Base-by-base conservation (phyloP, 208 protist genomes). In the Leishmania major region DNA sequence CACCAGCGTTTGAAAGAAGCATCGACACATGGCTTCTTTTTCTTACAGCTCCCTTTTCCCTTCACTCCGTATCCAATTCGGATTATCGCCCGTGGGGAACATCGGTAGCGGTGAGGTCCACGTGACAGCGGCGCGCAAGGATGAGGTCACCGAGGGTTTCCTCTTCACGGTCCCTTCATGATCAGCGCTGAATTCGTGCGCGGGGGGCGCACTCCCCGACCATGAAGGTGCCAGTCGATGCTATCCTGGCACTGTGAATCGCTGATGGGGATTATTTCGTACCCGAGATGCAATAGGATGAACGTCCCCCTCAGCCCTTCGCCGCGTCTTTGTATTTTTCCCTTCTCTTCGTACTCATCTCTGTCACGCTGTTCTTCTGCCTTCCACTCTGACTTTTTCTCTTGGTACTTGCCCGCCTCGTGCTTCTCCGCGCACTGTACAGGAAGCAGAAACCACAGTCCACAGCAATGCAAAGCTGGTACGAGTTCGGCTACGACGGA, bases 401-500 rank as follows among this genome's bases (percentile, higher is more conserved):
- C 62, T 59, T 74, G 78, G 31, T 75, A 22, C 35, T 73, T 49
- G 35, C 75, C 37, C 75, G 53, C 60, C 43, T 31, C 47, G 77
- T 67, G 67, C 28, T 71, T 82, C 55, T 49, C 47, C 60, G 22
- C 31, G 25, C 25, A 28, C 13, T 17, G 19, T 35, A 53, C 28
- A 72, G 4, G 3, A 67, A 67, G 17, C 28, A 40, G 4, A 66
- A 31, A 25, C 2, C 47, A n/a, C 35, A 40, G 28, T 37, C 70
- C 45, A 71, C 37, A 67, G 19, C 47, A 31, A 97, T 97, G 94
- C 86, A 85, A 59, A 88, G 87, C 55, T 97, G 94, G 94, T 97
- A 92, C 85, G 86, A 95, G 45, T 97, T 96, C 81, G 94, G 94
- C 66, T 97, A 91, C 86, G 87, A 93, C 81, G 92, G 94, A 15